Base-by-base conservation (phyloP, 2,329 filamentous ascomycete species). In the Magnaporthales sp. region DNA sequence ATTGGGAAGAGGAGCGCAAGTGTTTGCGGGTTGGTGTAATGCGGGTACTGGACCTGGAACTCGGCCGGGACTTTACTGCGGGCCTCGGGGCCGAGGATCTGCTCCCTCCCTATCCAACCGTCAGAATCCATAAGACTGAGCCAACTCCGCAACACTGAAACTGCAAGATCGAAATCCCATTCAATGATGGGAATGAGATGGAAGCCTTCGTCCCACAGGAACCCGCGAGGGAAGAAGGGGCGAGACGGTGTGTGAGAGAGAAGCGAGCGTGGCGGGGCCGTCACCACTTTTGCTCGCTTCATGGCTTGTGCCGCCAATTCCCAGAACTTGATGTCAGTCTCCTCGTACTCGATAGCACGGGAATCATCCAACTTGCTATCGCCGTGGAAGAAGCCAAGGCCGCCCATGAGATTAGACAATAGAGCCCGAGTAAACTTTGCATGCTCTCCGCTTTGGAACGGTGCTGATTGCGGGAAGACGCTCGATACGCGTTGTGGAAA, bases 121-220 rank as follows among this genome's bases (percentile, higher is more conserved):
- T 97, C 91, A 22, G 92, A 89, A 69, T 97, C 93, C 85, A 96
- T 96, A n/a, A 94, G 85, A 68, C 89, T 91, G 79, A 94, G 93
- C 93, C 93, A 97, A 76, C 91, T 95, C 77, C 89, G 91, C 68
- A 97, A 84, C 70, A 97, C 92, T 68, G 96, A 91, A 27, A 89
- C 79, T 5, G 90, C 88, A 62, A 97, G 83, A 73, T 96, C 92
- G 60, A 92, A 85, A 75, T 97, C 93, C 90, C 92, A 97, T 69
- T 97, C 93, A 24, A 91, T 84, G 65, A 97, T 88, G 1, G 92
- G 92, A 63, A 96, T 81, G n/a, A 97, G 81, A 72, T 97, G 93
- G 77, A 96, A 97, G 0, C 93, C 93, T 75, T 97, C 93, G 71
- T 97, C 93, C 93, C 93, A 97, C 5, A 97, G 82, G 74, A 97